These are phyloP conservation scores for Teunomyces barrocoloradensis DNA, from an alignment of 805 yeast genomes.

Conservation along the genomic window DNA sequence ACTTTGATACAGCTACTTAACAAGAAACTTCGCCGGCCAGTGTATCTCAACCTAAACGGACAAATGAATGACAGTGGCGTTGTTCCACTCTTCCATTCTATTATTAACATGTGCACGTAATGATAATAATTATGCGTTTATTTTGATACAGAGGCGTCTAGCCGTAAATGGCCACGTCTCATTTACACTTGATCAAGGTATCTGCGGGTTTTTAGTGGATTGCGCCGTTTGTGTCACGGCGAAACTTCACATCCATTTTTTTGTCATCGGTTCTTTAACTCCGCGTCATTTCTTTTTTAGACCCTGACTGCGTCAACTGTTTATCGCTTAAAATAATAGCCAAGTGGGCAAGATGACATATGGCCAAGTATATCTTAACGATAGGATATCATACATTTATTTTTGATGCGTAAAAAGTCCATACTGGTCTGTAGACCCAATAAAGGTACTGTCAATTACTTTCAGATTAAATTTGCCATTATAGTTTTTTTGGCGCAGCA, in stretches of 20 bases:
- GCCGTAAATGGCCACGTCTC: background rate
- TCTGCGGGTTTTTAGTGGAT: background rate
- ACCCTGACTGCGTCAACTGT: background rate
- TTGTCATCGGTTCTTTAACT: background rate
- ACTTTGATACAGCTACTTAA: conserved; percentile 23
- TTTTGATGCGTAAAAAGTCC: no score
- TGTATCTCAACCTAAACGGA: conserved; percentile 32
- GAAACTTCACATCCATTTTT: background rate
- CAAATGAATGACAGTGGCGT: conserved; percentile 4
- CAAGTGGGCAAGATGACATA: background rate
- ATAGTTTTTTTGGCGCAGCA: no score
- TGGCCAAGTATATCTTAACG: background rate
- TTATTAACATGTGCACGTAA: background rate
- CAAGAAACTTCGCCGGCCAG: conserved; percentile 24
- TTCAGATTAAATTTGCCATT: no score
- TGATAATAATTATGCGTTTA: background rate
- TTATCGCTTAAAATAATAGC: background rate
- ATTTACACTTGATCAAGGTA: no score
- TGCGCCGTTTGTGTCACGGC: background rate
- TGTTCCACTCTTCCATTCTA: conserved; percentile 6
- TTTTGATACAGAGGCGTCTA: background rate
- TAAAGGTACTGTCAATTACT: no score
- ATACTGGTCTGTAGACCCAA: no score
- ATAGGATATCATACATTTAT: no score
- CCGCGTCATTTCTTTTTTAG: background rate